Conservation (phyloP, 345 rosid species). For the Ailanthus altissimus region DNA sequence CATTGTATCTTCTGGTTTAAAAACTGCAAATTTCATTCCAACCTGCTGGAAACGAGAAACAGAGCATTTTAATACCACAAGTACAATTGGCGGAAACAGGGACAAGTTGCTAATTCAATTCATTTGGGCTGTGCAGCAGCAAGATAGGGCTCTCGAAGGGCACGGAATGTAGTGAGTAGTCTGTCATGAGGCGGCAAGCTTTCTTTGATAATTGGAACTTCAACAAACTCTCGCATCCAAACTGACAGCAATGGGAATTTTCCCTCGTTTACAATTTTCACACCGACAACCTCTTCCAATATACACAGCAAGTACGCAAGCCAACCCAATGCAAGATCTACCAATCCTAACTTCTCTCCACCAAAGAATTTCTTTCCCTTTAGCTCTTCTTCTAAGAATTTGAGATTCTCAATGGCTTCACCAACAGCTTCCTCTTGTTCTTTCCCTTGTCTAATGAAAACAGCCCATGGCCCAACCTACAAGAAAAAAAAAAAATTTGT, state of each 20-base stretch:
- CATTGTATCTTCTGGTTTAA: no score
- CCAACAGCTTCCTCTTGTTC: slow-evolving; percentile 33
- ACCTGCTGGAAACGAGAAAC: background rate
- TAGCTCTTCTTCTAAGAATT: slow-evolving; percentile 38
- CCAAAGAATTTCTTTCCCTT: slow-evolving; percentile 44
- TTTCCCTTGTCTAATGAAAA: slow-evolving; percentile 24
- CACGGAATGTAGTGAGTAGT: background rate
- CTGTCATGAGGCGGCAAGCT: background rate
- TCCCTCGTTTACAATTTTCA: slow-evolving; percentile 26
- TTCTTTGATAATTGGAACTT: slow-evolving; percentile 28
- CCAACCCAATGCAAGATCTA: slow-evolving; percentile 45
- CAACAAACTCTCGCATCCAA: slow-evolving; percentile 34
- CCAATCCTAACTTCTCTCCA: slow-evolving; percentile 40
- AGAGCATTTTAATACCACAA: background rate
- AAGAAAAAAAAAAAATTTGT: background rate
- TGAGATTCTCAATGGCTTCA: slow-evolving; percentile 21
- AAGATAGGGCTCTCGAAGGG: background rate
- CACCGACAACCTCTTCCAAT: slow-evolving; percentile 28
- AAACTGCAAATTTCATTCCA: no score
- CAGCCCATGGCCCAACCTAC: slow-evolving; percentile 30
- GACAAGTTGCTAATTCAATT: background rate
- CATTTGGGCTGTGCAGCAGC: background rate
- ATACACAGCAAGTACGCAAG: slow-evolving; percentile 26
- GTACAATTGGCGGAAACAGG: background rate
- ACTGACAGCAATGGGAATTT: slow-evolving; percentile 29